These are phyloP conservation scores for Populus alba DNA, from an alignment of 345 rosid genomes.

Conservation along the genomic window DNA sequence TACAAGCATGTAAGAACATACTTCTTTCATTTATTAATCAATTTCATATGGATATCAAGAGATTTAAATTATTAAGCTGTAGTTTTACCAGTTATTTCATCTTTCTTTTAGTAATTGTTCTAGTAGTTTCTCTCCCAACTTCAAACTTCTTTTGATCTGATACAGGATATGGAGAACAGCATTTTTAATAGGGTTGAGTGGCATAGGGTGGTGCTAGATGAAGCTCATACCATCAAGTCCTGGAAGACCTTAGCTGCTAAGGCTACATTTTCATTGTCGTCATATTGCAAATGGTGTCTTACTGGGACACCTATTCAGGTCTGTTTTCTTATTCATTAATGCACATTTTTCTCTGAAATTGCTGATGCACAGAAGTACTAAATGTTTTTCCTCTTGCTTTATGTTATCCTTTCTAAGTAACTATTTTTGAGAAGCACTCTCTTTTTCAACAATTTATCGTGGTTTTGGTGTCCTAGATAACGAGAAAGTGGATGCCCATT, in stretches of 20 bases:
- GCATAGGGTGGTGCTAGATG: conserved; percentile 63
- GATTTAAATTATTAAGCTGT: too few relatives aligned
- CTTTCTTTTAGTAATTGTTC: too few relatives aligned
- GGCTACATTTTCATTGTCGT: conserved; percentile 45
- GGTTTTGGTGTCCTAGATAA: neutral
- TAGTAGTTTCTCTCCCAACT: too few relatives aligned
- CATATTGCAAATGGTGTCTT: conserved; percentile 69
- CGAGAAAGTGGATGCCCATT: neutral
- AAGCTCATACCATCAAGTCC: conserved; percentile 61
- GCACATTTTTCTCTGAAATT: neutral
- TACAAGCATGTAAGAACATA: conserved; percentile 43
- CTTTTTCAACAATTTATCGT: neutral
- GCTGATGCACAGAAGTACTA: too few relatives aligned
- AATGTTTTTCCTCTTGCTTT: too few relatives aligned
- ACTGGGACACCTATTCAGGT: conserved; percentile 74
- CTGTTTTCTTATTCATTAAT: neutral
- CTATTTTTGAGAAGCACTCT: too few relatives aligned
- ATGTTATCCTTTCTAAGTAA: too few relatives aligned
- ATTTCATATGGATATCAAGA: neutral
- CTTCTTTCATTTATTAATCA: neutral
- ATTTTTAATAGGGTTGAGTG: conserved; percentile 52
- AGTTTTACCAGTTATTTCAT: too few relatives aligned
- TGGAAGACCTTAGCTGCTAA: conserved; percentile 50
- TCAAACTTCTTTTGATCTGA: neutral
- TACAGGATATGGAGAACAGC: conserved; percentile 42